Conservation (phyloP, 129 eudicot genomes). For the Silybum marianum region DNA sequence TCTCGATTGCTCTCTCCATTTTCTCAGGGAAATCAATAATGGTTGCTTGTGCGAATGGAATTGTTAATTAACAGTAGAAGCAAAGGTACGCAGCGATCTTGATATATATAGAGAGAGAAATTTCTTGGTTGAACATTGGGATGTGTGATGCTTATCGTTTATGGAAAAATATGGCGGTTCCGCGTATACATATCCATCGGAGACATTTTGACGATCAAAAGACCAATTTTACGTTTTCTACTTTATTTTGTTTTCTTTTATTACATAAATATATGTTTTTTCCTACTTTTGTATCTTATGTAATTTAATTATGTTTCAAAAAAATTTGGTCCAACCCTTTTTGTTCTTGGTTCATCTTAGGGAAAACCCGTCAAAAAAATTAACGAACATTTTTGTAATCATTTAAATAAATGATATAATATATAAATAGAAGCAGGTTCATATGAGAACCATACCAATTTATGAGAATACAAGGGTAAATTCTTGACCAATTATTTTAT, state of each 20-base stretch:
- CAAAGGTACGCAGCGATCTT: conserved; percentile 4
- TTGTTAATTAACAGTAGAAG: conserved; percentile 8
- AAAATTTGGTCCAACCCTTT: too few relatives aligned
- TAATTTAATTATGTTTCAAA: too few relatives aligned
- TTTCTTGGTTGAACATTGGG: conserved; percentile 21
- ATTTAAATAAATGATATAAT: too few relatives aligned
- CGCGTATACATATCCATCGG: neutral
- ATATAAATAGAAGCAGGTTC: too few relatives aligned
- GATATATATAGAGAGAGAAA: conserved; percentile 14
- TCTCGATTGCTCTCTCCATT: conserved; percentile 90
- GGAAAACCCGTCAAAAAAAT: too few relatives aligned
- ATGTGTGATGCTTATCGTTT: conserved; percentile 44
- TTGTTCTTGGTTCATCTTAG: too few relatives aligned
- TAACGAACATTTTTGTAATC: too few relatives aligned
- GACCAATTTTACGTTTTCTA: neutral
- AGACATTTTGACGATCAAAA: neutral
- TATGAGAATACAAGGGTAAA: too few relatives aligned
- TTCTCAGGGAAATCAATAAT: conserved; percentile 6
- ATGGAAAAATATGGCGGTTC: conserved; percentile 23
- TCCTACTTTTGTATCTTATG: too few relatives aligned
- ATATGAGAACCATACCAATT: too few relatives aligned
- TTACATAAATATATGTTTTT: too few relatives aligned
- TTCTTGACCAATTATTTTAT: too few relatives aligned
- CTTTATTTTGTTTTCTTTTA: neutral
- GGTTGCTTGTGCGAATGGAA: conserved; percentile 20